These are phyloP conservation scores for Polygonum maritimum DNA, from an alignment of 148 eudicot species.

Conservation along the genomic window DNA sequence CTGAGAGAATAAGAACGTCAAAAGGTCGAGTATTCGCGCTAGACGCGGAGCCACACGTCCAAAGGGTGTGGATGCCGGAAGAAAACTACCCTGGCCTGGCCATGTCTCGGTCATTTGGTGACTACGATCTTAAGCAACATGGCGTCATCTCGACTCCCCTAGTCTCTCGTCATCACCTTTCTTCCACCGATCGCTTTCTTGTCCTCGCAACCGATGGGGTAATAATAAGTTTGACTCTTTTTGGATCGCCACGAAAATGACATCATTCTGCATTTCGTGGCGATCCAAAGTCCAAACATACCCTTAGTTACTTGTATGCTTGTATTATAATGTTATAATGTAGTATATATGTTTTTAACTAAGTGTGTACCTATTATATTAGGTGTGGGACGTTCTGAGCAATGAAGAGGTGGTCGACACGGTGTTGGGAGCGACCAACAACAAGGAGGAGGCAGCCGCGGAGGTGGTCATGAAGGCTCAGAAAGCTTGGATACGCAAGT, in stretches of 20 bases:
- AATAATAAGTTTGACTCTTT: background rate
- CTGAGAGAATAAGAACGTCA: conserved; percentile 45
- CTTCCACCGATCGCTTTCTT: conserved; percentile 49
- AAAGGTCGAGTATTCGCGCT: conserved; percentile 59
- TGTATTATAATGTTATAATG: background rate
- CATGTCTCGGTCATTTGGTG: conserved; percentile 80
- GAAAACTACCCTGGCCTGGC: conserved; percentile 67
- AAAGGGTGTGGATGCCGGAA: conserved; percentile 70
- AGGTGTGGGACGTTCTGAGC: conserved; percentile 87
- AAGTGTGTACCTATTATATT: background rate
- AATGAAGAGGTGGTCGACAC: conserved; percentile 44
- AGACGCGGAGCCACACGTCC: conserved; percentile 51
- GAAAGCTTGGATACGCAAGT: conserved; percentile 48
- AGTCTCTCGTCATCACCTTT: conserved; percentile 34
- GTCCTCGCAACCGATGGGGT: conserved; percentile 76
- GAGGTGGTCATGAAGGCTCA: conserved; percentile 45
- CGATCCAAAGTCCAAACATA: too few relatives aligned
- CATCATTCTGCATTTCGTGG: too few relatives aligned
- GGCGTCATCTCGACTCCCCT: conserved; percentile 63
- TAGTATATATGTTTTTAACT: background rate
- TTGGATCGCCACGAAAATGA: too few relatives aligned
- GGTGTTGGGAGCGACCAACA: conserved; percentile 29
- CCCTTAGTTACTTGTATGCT: background rate
- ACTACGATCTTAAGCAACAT: conserved; percentile 50
- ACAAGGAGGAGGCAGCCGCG: conserved; percentile 47